These are phyloP conservation scores for Spergularia marina DNA, from an alignment of 148 eudicot species.

Conservation along the genomic window DNA sequence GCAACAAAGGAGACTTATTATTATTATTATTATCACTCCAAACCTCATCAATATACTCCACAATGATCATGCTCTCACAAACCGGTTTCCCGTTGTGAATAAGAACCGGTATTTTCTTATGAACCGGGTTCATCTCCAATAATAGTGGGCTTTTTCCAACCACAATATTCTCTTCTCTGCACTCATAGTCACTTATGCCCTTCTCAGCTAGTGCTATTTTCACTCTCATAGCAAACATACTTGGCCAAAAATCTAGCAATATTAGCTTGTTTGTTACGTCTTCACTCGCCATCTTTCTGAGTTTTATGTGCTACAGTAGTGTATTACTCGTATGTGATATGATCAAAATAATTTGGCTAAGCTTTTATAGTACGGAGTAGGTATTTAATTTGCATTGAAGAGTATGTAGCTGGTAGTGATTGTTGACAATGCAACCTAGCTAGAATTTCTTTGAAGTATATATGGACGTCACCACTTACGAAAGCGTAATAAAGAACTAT, in stretches of 20 bases:
- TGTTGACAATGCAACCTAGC: too few species aligned
- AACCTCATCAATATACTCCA: conserved; percentile 58
- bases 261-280: conserved; percentile 8
- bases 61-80: conserved; percentile 45
- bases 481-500: too few species aligned
- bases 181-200: conserved; percentile 29
- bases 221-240: conserved; percentile 34
- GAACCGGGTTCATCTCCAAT: conserved; percentile 45
- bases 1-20: conserved; percentile 30
- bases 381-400: too few species aligned
- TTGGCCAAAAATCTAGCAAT: conserved; percentile 27
- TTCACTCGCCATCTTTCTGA: neutral
- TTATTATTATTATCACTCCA: conserved; percentile 28
- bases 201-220: conserved; percentile 41
- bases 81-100: conserved; percentile 58
- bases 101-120: conserved; percentile 50
- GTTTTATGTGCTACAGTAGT: too few species aligned
- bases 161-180: conserved; percentile 26
- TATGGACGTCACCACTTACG: too few species aligned
- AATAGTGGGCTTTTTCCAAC: conserved; percentile 30
- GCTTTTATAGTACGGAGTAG: too few species aligned
- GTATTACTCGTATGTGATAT: too few species aligned
- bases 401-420: too few species aligned
- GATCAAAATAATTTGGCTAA: too few species aligned
- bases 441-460: too few species aligned